A percentile compares a stretch with the other conserved stretches of the same genome.
phyloP scores from a whole-genome alignment of 2,329 filamentous ascomycete species.

The Amphichorda felina region DNA sequence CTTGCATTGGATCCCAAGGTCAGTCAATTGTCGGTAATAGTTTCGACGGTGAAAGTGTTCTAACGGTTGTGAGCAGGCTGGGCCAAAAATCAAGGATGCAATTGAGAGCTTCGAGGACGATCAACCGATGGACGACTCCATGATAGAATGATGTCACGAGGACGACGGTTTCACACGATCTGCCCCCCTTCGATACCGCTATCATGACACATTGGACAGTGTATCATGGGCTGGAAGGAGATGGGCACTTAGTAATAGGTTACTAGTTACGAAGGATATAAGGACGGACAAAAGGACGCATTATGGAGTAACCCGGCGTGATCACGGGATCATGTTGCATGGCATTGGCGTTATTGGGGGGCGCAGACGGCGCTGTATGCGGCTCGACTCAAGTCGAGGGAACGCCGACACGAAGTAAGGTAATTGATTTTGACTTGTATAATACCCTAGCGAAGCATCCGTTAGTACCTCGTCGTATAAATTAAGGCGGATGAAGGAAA shows the following conservation, averaged over 20 bases:
- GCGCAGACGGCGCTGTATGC: neutral
- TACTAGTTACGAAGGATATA: conserved; percentile 6
- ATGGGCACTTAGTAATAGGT: neutral
- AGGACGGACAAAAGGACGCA: neutral
- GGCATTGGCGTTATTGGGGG: conserved; percentile 9
- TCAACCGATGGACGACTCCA: conserved; percentile 56
- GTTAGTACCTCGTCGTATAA: too few relatives aligned
- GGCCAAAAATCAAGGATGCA: conserved; percentile 88
- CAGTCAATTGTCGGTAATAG: conserved; percentile 15
- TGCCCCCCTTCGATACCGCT: too few relatives aligned
- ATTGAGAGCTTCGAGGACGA: conserved; percentile 86
- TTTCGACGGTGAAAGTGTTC: conserved; percentile 6
- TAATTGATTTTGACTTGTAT: too few relatives aligned
- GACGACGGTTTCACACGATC: neutral
- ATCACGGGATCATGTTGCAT: conserved; percentile 19
- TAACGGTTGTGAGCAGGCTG: conserved; percentile 46
- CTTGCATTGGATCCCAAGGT: conserved; percentile 96
- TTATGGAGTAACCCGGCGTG: conserved; percentile 6
- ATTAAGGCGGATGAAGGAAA: too few relatives aligned
- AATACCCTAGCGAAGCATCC: too few relatives aligned
- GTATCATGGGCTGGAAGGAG: too few relatives aligned
- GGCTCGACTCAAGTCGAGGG: too few relatives aligned
- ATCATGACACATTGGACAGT: neutral
- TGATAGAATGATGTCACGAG: conserved; percentile 38
- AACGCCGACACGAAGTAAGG: too few relatives aligned